These are phyloP conservation scores for Nemania serpens DNA, from an alignment of 2,329 filamentous ascomycete species.

Conservation along the genomic window DNA sequence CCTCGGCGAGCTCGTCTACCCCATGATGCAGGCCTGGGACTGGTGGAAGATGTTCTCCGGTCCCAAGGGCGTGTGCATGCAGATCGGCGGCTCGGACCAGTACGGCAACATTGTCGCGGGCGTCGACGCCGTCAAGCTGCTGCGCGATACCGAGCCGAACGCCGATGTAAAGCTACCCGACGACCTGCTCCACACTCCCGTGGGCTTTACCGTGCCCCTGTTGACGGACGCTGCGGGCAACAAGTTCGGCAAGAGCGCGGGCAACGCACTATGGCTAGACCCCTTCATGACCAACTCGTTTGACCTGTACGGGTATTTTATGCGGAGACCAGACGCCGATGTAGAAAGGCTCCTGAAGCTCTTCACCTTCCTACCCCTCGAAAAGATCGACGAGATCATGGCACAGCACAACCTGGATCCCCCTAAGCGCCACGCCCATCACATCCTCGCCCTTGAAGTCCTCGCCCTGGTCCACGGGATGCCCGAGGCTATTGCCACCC, in stretches of 20 bases:
- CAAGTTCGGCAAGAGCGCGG: constrained; percentile 94
- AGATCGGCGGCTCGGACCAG: constrained; percentile 95
- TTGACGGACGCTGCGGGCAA: constrained; percentile 82
- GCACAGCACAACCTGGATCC: constrained; percentile 68
- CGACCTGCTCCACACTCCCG: constrained; percentile 60
- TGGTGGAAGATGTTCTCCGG: constrained; percentile 84
- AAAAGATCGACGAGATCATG: constrained; percentile 71
- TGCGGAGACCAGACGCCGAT: constrained; percentile 79
- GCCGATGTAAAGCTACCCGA: constrained; percentile 46
- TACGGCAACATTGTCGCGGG: constrained; percentile 95
- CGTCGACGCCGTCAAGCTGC: constrained; percentile 80
- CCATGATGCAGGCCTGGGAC: constrained; percentile 92
- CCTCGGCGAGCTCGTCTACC: constrained; percentile 90
- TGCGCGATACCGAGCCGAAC: constrained; percentile 63
- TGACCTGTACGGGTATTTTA: constrained; percentile 89
- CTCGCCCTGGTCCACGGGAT: constrained; percentile 77
- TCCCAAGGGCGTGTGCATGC: constrained; percentile 69
- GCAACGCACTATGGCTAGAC: constrained; percentile 94
- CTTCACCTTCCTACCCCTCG: constrained; percentile 83
- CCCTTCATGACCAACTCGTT: constrained; percentile 77
- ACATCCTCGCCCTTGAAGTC: constrained; percentile 81
- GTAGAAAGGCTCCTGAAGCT: constrained; percentile 83
- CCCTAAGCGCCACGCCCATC: constrained; percentile 77
- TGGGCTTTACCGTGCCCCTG: constrained; percentile 89
- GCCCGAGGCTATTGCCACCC: constrained; percentile 65